These are phyloP conservation scores for Wickerhamomyces pijperi DNA, from an alignment of 805 yeast species.

Conservation along the genomic window DNA sequence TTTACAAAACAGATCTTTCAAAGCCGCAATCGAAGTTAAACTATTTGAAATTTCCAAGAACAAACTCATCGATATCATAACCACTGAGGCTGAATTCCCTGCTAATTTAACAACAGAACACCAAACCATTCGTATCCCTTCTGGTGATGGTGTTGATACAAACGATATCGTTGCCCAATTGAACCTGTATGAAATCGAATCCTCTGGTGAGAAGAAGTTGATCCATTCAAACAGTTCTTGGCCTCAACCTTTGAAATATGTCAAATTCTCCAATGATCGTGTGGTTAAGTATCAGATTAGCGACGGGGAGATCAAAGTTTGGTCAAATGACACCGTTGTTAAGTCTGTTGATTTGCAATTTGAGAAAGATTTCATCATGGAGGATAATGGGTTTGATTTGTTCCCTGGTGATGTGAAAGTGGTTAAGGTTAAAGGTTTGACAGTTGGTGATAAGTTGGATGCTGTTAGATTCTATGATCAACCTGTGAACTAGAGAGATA, in stretches of 20 bases:
- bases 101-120: background rate
- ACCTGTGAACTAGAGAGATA: too few species aligned
- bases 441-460: background rate
- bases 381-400: conserved; percentile 38
- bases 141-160: background rate
- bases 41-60: conserved; percentile 3
- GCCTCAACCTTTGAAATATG: conserved; percentile 29
- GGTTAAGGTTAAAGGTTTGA: background rate
- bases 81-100: background rate
- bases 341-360: conserved; percentile 31
- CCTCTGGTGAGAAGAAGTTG: background rate
- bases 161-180: conserved; percentile 9
- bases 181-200: conserved; percentile 8
- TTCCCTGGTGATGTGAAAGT: conserved; percentile 25
- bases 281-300: conserved; percentile 15
- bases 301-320: conserved; percentile 17
- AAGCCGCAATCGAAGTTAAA: conserved; percentile 1
- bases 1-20: conserved; percentile 1
- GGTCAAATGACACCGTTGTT: conserved; percentile 25
- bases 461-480: background rate
- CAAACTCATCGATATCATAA: background rate
- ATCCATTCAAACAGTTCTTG: conserved; percentile 16
- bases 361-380: conserved; percentile 15
- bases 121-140: background rate
- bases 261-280: conserved; percentile 18